Evolutionary conservation across 2,329 filamentous ascomycete genomes (phyloP), one percentile per base, ranked within the genome.

Genomic region (Penicillium occitanis): DNA sequence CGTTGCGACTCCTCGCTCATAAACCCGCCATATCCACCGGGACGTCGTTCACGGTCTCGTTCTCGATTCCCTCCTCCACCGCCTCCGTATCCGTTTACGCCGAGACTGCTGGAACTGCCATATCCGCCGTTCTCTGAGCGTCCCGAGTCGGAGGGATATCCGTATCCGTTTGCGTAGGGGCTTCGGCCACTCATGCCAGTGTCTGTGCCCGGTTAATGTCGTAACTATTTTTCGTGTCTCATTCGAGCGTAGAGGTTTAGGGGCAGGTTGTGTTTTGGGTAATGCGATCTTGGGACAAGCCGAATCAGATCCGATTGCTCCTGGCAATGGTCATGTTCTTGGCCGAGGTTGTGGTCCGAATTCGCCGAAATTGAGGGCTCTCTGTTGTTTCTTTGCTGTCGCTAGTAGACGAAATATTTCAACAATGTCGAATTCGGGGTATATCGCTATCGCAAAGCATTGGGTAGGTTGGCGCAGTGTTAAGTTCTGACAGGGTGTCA

Each of bases 21-120:
- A 58, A 82, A 81, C 33, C 80, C 80, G 42, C 80, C 80, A 65
- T 82, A 82, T 28, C 80, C 80, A 51, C 80, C 80, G 1, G 78
- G 73, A 25, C 80, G 77, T 57, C 73, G 76, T 22, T 77, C 78
- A 58, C 77, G 72, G 25, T 77, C 78, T 57, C 77, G 72, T 30
- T 69, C 68, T 66, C 70, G 69, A 66, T 55, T 61, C 35, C 61
- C 48, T 17, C 70, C 69, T 63, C 68, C 70, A 35, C 69, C 69
- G 46, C 68, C 70, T 53, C 70, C 70, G 64, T 78, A 77, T 35
- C 75, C 73, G 64, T 77, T 78, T 65, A 73, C 72, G 17, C 72
- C 75, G 60, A 75, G 68, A 61, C 70, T 74, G 62, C 69, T 75
- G 50, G 69, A 70, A 66, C 71, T 71, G 63, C 72, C 71, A 66